Base-by-base conservation (phyloP, 805 yeast genomes). In the Candida maesae region DNA sequence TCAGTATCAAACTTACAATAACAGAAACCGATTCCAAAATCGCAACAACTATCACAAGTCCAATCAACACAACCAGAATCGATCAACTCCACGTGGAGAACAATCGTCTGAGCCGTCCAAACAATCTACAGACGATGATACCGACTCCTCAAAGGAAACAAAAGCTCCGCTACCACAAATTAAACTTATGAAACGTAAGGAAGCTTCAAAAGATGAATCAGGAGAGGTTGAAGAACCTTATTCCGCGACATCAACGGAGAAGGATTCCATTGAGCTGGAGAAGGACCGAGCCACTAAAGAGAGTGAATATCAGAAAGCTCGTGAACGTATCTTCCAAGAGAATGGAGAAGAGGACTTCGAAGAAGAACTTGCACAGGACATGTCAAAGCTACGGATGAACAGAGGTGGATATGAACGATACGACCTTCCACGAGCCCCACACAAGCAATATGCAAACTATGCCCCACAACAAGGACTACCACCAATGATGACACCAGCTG, bases 211-310 rank as follows among this genome's bases (percentile, higher is more conserved):
- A 6, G 30, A 36, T n/a, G 15, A 14, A 9, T 2, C 21, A n/a
- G 21, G 26, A 17, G 33, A 28, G 26, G 19, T 26, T 9, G 30
- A 37, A 5, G 33, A 26, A 10, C 11, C 16, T 17, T n/a, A n/a
- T n/a, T n/a, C n/a, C n/a, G n/a, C n/a, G n/a, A n/a, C n/a, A n/a
- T n/a, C n/a, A n/a, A n/a, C n/a, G n/a, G n/a, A n/a, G n/a, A n/a
- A n/a, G n/a, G n/a, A n/a, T n/a, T n/a, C n/a, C n/a, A n/a, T n/a
- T n/a, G n/a, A n/a, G n/a, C n/a, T 66, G 8, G 70, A 65, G 39
- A 48, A 52, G 6, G 67, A 64, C 31, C 53, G 68, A 25, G 61
- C 68, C 8, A 58, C 68, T 4, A 68, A 68, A 44, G 77, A 72
- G 48, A 68, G 64, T 30, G 51, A 62, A 26, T 75, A 75, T 48